Percentiles rank a stretch among this genome's conserved stretches.
Evolutionary conservation across 2,329 filamentous ascomycete species (phyloP).

Genomic region (Metarhizium humberi): DNA sequence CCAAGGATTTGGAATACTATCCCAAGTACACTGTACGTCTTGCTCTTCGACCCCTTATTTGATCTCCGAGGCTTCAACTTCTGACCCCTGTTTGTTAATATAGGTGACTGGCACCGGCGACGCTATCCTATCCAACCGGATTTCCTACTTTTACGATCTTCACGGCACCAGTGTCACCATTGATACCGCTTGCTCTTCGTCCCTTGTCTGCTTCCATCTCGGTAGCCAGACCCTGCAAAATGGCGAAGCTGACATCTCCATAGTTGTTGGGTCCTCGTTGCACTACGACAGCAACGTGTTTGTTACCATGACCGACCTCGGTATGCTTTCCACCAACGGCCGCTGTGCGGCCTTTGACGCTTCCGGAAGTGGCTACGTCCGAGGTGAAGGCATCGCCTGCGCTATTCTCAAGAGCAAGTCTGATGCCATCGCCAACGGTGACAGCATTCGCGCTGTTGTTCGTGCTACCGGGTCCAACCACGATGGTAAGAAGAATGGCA

Average conservation of each 20-base stretch:
- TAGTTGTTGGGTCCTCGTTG: constrained; percentile 8
- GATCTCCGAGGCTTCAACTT: background rate
- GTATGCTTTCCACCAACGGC: constrained; percentile 7
- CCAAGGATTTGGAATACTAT: background rate
- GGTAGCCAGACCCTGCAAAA: constrained; percentile 8
- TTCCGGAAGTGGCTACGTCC: constrained; percentile 32
- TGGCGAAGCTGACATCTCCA: constrained; percentile 2
- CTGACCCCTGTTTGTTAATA: constrained; percentile 9
- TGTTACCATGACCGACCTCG: constrained; percentile 2
- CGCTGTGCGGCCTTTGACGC: constrained; percentile 23
- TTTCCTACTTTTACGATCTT: constrained; percentile 21
- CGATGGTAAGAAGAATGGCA: background rate
- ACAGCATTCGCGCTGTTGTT: constrained; percentile 20
- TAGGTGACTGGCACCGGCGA: constrained; percentile 18
- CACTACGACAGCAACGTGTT: constrained; percentile 1
- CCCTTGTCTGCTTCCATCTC: constrained; percentile 22
- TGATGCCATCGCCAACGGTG: constrained; percentile 30
- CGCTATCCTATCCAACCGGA: constrained; percentile 8
- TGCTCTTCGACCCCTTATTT: background rate
- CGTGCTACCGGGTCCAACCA: background rate
- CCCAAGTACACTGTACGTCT: background rate
- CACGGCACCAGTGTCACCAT: constrained; percentile 17
- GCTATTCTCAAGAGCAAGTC: constrained; percentile 32
- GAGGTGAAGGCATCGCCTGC: constrained; percentile 33
- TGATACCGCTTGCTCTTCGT: constrained; percentile 28